A percentile compares a stretch with the other conserved stretches of the same genome.
phyloP scores from a whole-genome alignment of 139 green algal genomes.

The Yamagishiella unicocca region DNA sequence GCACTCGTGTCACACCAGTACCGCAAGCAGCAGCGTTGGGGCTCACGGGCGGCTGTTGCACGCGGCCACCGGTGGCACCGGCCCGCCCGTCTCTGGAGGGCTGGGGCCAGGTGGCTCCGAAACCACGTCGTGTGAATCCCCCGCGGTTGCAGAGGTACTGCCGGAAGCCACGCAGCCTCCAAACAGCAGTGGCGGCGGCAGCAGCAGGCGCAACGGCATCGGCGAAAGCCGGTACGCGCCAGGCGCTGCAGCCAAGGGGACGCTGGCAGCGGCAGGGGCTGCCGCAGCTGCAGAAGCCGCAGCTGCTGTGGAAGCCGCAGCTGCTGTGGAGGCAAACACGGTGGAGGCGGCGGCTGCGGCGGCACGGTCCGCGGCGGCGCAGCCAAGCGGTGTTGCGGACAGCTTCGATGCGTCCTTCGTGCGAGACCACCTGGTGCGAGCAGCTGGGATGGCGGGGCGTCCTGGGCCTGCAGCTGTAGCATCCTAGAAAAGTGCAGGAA shows the following conservation, averaged over 20 bases:
- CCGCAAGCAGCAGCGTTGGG: neutral
- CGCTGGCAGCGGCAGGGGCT: neutral
- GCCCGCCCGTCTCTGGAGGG: neutral
- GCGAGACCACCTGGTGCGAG: conserved; percentile 13
- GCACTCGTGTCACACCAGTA: neutral
- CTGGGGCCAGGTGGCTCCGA: neutral
- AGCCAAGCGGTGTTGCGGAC: neutral
- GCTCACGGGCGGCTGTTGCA: neutral
- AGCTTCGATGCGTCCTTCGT: conserved; percentile 42
- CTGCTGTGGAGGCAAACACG: neutral
- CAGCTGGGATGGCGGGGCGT: neutral
- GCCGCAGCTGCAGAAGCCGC: neutral
- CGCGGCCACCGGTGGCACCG: neutral
- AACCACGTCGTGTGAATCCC: too few species aligned
- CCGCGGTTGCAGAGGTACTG: too few species aligned
- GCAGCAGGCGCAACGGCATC: neutral
- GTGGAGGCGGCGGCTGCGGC: neutral
- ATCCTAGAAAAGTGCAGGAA: too few species aligned
- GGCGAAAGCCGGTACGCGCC: neutral
- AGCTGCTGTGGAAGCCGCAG: neutral
- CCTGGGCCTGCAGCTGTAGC: too few species aligned
- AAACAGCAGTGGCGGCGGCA: too few species aligned
- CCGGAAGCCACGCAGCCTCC: too few species aligned
- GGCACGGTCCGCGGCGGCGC: neutral
- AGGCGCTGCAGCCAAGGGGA: neutral